Base-by-base conservation (phyloP, 805 yeast species). In the Pichia eremophila region DNA sequence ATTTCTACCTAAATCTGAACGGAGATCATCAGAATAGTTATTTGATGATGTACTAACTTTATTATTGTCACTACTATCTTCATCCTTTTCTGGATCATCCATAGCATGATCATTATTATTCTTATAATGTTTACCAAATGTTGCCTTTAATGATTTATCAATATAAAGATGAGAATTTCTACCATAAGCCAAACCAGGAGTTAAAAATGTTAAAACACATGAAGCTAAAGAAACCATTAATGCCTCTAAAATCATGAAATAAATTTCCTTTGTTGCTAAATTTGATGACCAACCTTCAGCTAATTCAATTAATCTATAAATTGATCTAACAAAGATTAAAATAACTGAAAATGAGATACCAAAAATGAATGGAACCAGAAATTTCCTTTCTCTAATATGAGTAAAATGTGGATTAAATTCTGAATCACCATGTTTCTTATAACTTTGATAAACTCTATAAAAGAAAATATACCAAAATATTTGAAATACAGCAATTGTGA, bases 281-380 rank as follows among this genome's bases (percentile, higher is more conserved):
- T 63, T 69, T 1, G 95, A 91, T 8, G 58, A 50, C 83, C 90
- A 85, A 14, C 90, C 91, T 57, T 80, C 78, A 3, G 79, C 63
- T 49, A 88, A 69, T 63, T 88, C 96, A 37, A 77, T 72, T 31
- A 85, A 72, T 59, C 95, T 75, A 64, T 85, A 87, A 39, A 81
- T 68, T 54, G 90, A 83, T 58, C 96, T 74, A 29, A 77, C 68
- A 52, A 75, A 81, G 25, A 87, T 71, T 40, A 78, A 71, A 3
- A 75, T 22, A 5, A 79, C 78, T 1, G 83, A 68, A 4, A 64
- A n/a, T 1, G 76, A 56, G 17, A 81, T 58, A 0, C 69, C 73
- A 9, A 68, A 22, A 1, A 81, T 77, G 53, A 73, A 74, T 43
- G 58, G 66, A 11, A 62, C 57, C 58, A 79, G 78, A 2, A 61